phyloP scores from a whole-genome alignment of 1,139 yeast genomes.

The Cylindricascospora bacillispora region DNA sequence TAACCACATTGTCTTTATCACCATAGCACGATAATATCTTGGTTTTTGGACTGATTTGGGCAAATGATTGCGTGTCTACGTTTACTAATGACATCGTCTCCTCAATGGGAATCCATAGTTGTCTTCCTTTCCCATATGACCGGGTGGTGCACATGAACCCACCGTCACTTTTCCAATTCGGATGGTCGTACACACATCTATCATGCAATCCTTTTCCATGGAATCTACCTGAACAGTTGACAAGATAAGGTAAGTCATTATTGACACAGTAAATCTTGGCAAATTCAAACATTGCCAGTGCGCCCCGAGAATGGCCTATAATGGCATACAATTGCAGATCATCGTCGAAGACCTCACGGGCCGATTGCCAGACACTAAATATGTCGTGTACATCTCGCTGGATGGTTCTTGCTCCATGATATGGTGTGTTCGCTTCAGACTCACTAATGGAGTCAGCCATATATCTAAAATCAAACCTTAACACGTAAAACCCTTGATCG shows the following conservation, averaged over 20 bases:
- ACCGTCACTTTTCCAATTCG: slow-evolving; percentile 26
- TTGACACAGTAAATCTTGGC: too few species aligned
- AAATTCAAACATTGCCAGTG: slow-evolving; percentile 69
- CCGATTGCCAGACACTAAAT: too few species aligned
- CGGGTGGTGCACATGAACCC: slow-evolving; percentile 31
- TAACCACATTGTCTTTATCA: slow-evolving; percentile 46
- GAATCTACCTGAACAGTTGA: slow-evolving; percentile 65
- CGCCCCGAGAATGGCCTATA: slow-evolving; percentile 72
- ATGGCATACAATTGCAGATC: slow-evolving; percentile 40
- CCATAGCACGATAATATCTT: slow-evolving; percentile 66
- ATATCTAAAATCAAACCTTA: slow-evolving; percentile 76
- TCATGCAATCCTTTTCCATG: slow-evolving; percentile 28
- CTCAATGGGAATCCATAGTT: slow-evolving; percentile 32
- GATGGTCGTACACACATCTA: slow-evolving; percentile 20
- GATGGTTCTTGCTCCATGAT: too few species aligned
- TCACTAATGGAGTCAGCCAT: slow-evolving; percentile 79
- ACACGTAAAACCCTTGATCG: slow-evolving; percentile 44
- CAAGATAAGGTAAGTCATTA: slow-evolving; percentile 37
- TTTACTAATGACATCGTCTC: slow-evolving; percentile 47
- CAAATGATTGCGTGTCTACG: slow-evolving; percentile 36
- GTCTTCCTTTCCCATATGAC: slow-evolving; percentile 39
- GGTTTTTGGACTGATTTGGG: slow-evolving; percentile 34
- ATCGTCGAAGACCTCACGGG: too few species aligned
- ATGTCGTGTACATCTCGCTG: slow-evolving; percentile 60
- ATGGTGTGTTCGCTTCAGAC: too few species aligned